Evolutionary conservation across 1,139 yeast species (phyloP).

Genomic region (Candida labiduridarum): DNA sequence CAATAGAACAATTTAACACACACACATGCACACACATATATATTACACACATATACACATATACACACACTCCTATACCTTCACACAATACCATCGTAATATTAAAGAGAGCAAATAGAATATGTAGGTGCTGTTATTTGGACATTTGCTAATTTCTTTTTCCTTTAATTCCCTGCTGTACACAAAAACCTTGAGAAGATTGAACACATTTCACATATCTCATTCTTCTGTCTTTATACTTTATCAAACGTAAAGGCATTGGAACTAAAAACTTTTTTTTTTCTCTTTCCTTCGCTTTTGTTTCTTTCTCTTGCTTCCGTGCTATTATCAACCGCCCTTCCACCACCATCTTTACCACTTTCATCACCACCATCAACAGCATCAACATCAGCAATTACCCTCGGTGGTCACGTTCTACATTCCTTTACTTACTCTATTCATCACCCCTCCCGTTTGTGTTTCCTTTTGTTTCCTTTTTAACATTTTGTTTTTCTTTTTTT

Average conservation of each 20-base stretch:
- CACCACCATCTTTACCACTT: background rate
- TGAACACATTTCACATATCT: background rate
- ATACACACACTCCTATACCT: too few relatives aligned
- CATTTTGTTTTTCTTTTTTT: background rate
- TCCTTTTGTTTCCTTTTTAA: background rate
- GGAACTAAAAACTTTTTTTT: background rate
- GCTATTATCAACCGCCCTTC: background rate
- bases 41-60: background rate
- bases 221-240: background rate
- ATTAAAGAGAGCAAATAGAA: too few relatives aligned
- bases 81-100: too few relatives aligned
- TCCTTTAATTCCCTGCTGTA: too few relatives aligned
- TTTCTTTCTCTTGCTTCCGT: background rate
- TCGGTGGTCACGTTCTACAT: background rate
- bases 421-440: conserved; percentile 5
- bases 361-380: background rate
- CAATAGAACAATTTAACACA: background rate
- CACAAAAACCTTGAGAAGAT: too few relatives aligned
- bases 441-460: background rate
- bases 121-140: too few relatives aligned
- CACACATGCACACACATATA: background rate
- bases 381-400: background rate
- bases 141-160: too few relatives aligned
- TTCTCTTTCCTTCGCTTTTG: background rate
- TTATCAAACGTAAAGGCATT: background rate